phyloP scores from a whole-genome alignment of 352 stramenopile species.

The Paralagenidium karlingii region DNA sequence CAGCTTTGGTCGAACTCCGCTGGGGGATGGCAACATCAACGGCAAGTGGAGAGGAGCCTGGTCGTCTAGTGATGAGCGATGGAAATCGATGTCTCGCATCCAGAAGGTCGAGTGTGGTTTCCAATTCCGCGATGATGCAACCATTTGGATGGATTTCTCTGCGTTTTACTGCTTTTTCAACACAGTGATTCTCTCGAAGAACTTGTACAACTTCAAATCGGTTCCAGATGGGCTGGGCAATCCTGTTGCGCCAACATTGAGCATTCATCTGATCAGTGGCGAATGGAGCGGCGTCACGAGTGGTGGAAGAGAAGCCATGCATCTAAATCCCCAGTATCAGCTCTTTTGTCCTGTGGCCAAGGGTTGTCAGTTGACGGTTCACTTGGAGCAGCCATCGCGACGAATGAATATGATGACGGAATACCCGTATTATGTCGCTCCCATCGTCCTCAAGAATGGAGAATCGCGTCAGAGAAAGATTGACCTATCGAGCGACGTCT shows the following conservation, averaged over 20 bases:
- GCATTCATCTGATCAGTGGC: conserved; percentile 53
- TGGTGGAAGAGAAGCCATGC: conserved; percentile 64
- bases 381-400: conserved; percentile 66
- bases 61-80: conserved; percentile 56
- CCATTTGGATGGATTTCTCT: conserved; percentile 74
- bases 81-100: conserved; percentile 50
- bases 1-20: conserved; percentile 68
- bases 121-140: conserved; percentile 67
- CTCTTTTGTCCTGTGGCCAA: conserved; percentile 44
- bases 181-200: conserved; percentile 59
- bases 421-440: conserved; percentile 65
- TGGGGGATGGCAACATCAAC: conserved; percentile 36
- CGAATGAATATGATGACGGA: conserved; percentile 61
- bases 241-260: conserved; percentile 35
- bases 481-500: conserved; percentile 61
- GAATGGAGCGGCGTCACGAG: conserved; percentile 77
- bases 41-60: conserved; percentile 62
- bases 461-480: conserved; percentile 59
- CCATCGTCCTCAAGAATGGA: conserved; percentile 65
- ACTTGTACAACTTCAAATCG: conserved; percentile 75
- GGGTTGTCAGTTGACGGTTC: conserved; percentile 33
- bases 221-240: conserved; percentile 48
- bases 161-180: conserved; percentile 74
- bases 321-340: conserved; percentile 80
- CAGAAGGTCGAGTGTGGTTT: conserved; percentile 70